Conservation (phyloP, 148 eudicot species). For the Cornus kousa region DNA sequence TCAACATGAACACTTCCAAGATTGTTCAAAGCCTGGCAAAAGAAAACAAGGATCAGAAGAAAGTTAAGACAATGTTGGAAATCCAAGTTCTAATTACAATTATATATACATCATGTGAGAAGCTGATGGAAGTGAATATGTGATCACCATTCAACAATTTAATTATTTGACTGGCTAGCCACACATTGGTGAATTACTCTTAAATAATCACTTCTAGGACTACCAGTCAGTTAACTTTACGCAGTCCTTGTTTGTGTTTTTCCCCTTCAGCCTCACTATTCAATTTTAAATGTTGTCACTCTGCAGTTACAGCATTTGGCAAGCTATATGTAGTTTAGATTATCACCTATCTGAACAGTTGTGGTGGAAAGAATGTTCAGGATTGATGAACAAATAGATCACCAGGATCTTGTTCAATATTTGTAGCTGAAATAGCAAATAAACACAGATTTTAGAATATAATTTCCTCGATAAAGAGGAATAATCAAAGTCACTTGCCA, state of each 20-base stretch:
- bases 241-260: background rate
- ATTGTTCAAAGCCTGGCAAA: slow-evolving; percentile 84
- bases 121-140: background rate
- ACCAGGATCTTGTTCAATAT: background rate
- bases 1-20: slow-evolving; percentile 96
- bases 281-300: background rate
- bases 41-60: slow-evolving; percentile 4
- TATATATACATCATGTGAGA: background rate
- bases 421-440: too few species aligned
- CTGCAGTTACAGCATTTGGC: background rate
- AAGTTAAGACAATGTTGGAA: background rate
- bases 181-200: background rate
- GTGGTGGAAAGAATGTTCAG: background rate
- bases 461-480: too few species aligned
- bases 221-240: background rate
- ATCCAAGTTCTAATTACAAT: background rate
- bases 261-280: background rate
- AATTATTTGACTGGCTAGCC: background rate
- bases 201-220: background rate
- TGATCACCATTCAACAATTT: background rate
- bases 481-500: too few species aligned
- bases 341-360: background rate
- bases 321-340: background rate
- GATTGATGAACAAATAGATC: background rate
- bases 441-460: too few species aligned